Base-by-base conservation (phyloP, 768 basidiomycete species). In the Gautieria morchelliformis region DNA sequence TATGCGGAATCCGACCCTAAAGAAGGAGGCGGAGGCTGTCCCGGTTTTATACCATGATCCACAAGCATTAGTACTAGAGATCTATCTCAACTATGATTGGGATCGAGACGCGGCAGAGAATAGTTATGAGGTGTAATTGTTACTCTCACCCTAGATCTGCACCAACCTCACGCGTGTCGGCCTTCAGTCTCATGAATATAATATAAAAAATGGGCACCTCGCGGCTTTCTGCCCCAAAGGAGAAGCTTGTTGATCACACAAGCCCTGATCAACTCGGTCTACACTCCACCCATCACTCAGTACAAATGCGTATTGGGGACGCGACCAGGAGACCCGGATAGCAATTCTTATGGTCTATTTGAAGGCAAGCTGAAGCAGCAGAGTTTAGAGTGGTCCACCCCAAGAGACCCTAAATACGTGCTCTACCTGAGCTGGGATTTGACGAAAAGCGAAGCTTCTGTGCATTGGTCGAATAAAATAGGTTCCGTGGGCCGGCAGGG, bases 51-150 rank as follows among this genome's bases (percentile, higher is more conserved):
- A 90, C 65, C 90, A 95, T 68, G 96, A 98, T 66, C 93, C 96
- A 1, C 96, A 98, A 69, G 93, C 95, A 9, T 76, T 99, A 19
- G 96, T 99, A n/a, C n/a, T n/a, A 32, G 96, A 99, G 69, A 84
- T 98, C 57, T 99, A 98, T 72, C 84, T 99, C 68, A 99, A 99
- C 69, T 99, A 99, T 67, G 96, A 99, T 67, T 99, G 96, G 67
- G 96, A 99, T 66, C 82, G 92, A 59, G 87, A 92, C 59, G 92
- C 95, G 4, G 80, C 81, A 9, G 95, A 96, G 66, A 98, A 99
- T 71, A 94, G 98, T 58, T 99, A 98, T 70, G 96, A 99, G 65
- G 89, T 90, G 84, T 91, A 65, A 66, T 27, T 35, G 27, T 4
- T 27, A 27, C 45, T 37, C 46, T 39, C n/a, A 41, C 6, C 44